These are phyloP conservation scores for Spathaspora gorwiae DNA, from an alignment of 805 yeast genomes.

Conservation along the genomic window DNA sequence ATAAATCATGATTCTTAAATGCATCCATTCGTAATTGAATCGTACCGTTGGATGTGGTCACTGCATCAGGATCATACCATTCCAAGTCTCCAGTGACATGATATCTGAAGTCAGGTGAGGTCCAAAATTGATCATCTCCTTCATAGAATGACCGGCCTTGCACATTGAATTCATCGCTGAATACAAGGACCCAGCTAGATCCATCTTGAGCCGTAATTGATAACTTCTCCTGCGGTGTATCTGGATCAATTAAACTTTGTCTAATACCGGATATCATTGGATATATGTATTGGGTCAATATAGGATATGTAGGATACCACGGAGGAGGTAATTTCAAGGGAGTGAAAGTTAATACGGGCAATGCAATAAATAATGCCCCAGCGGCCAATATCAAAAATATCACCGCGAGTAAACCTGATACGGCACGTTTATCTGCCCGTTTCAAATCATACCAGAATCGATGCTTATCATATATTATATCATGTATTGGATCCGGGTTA, in stretches of 20 bases:
- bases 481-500: constrained; percentile 93
- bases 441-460: constrained; percentile 61
- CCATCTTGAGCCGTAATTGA: constrained; percentile 21
- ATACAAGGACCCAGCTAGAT: constrained; percentile 33
- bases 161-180: constrained; percentile 40
- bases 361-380: constrained; percentile 65
- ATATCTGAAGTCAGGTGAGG: constrained; percentile 37
- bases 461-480: constrained; percentile 75
- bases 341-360: constrained; percentile 74
- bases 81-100: constrained; percentile 42
- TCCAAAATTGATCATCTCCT: constrained; percentile 42
- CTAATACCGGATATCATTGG: constrained; percentile 35
- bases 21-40: constrained; percentile 34
- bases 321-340: constrained; percentile 16
- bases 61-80: constrained; percentile 43
- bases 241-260: constrained; percentile 35
- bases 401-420: constrained; percentile 58
- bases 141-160: constrained; percentile 41
- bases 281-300: constrained; percentile 42
- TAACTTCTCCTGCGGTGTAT: constrained; percentile 32
- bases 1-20: constrained; percentile 28
- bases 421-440: constrained; percentile 58
- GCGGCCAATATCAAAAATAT: constrained; percentile 49
- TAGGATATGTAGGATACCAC: constrained; percentile 28
- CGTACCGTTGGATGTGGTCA: constrained; percentile 34